Percentiles rank a stretch among this genome's conserved stretches.
Conservation (phyloP, 2,329 filamentous ascomycete genomes). For the Alternaria conjuncta region DNA sequence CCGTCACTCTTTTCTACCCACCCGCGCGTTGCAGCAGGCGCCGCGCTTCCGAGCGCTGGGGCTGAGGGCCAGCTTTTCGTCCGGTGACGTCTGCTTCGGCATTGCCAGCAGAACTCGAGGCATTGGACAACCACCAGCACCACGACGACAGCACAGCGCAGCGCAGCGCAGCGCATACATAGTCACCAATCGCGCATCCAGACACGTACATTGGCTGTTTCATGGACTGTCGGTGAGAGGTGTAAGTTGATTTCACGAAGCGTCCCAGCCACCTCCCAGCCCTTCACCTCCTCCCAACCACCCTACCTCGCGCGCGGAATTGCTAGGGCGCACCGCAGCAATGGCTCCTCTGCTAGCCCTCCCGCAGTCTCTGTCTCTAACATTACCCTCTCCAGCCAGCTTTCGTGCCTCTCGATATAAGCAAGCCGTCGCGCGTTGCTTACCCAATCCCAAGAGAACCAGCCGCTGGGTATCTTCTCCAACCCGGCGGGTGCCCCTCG, state of each 20-base stretch:
- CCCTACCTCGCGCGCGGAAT: slow-evolving; percentile 8
- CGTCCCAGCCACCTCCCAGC: slow-evolving; percentile 30
- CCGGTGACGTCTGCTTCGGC: slow-evolving; percentile 23
- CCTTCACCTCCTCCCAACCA: slow-evolving; percentile 14
- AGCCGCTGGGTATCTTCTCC: slow-evolving; percentile 23
- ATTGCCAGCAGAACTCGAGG: slow-evolving; percentile 17
- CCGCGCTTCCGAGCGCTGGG: slow-evolving; percentile 24
- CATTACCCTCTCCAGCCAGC: slow-evolving; percentile 28
- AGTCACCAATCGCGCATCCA: slow-evolving; percentile 21
- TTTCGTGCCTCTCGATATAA: slow-evolving; percentile 25
- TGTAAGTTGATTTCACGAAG: slow-evolving; percentile 14
- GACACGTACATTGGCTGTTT: slow-evolving; percentile 11
- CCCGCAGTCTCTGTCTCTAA: slow-evolving; percentile 31
- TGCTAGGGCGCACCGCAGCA: slow-evolving; percentile 21
- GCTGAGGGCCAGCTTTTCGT: slow-evolving; percentile 19
- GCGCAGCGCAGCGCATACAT: slow-evolving; percentile 13
- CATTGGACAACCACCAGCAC: slow-evolving; percentile 16
- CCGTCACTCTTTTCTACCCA: slow-evolving; percentile 12
- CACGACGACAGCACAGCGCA: slow-evolving; percentile 10
- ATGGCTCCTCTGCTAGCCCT: slow-evolving; percentile 32
- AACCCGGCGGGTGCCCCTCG: slow-evolving; percentile 28
- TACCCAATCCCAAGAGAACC: slow-evolving; percentile 12
- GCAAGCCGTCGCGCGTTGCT: slow-evolving; percentile 19
- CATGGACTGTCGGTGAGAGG: slow-evolving; percentile 24
- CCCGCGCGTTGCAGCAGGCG: slow-evolving; percentile 13